A percentile compares a stretch with the other conserved stretches of the same genome.
phyloP scores from a whole-genome alignment of 2,329 filamentous ascomycete genomes.

The Aureobasidium lini region DNA sequence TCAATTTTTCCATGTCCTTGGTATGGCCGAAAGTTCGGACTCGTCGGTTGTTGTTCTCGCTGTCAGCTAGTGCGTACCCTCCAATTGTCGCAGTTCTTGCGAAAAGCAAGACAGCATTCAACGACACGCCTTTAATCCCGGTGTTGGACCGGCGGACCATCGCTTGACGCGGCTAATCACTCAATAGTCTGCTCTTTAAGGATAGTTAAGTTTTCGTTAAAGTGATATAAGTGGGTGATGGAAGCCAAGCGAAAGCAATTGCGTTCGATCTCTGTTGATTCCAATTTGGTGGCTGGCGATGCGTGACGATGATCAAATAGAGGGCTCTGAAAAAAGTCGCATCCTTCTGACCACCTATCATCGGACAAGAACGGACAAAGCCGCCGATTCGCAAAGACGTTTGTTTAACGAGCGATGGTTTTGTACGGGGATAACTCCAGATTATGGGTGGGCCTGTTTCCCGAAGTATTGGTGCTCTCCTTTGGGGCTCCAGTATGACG shows the following conservation, averaged over 20 bases:
- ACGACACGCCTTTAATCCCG: not conserved
- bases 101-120: not conserved
- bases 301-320: not conserved
- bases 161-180: constrained; percentile 8
- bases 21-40: not conserved
- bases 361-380: not conserved
- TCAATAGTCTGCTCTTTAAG: constrained; percentile 6
- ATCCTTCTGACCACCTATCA: not conserved
- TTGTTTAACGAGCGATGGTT: not conserved
- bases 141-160: constrained; percentile 7
- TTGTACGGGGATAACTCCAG: not conserved
- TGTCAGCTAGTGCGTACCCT: not conserved
- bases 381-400: not conserved
- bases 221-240: constrained; percentile 7
- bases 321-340: not conserved
- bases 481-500: not conserved
- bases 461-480: not conserved
- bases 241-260: constrained; percentile 5
- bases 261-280: not conserved
- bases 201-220: constrained; percentile 8
- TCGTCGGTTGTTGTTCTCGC: constrained; percentile 1
- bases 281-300: constrained; percentile 10
- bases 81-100: not conserved
- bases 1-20: not conserved
- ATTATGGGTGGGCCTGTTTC: not conserved